Evolutionary conservation across 2,329 filamentous ascomycete species (phyloP), one percentile per base, ranked within the genome.

Genomic region (Alternaria atra): DNA sequence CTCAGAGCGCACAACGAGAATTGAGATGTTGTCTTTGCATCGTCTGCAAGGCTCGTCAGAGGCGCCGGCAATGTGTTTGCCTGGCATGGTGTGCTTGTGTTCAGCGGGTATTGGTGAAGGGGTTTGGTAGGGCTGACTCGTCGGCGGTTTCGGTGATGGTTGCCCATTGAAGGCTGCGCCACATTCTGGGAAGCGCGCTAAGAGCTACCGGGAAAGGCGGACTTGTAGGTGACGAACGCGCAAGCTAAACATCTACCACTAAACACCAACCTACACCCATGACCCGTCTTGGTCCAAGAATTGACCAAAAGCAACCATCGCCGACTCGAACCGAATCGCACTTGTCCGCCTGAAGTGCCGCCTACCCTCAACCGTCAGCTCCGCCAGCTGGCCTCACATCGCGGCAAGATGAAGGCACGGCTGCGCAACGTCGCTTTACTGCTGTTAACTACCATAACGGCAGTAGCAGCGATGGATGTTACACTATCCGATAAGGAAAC

Each of bases 1-100:
- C 68, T 89, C 86, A 17, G 80, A 80, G 60, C 89, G 85, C 59
- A 89, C 84, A 12, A 83, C 81, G 50, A 89, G 80, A 7, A 81
- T 79, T 5, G 85, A 80, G 29, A 83, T 77, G 39, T 81, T 77
- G 42, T 81, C 77, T 46, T 82, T 83, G 75, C 89, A 91, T 65
- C 88, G 84, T 66, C 83, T 80, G 72, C 89, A 91, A 52, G 80
- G 75, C 57, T 75, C 69, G 10, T 62, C 65, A 6, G 60, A 55
- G 10, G 61, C 46, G 15, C 42, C 51, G 6, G 60, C 20, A 6
- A 70, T 20, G 20, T 74, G 64, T 61, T 75, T 79, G 40, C 73
- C 75, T 13, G 77, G 73, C 77, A 80, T 79, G 10, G 20, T 66
- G 59, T 40, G 46, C 34, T 61, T 46, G 61, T 48, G 42, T 57